Base-by-base conservation (phyloP, 768 basidiomycete genomes). In the Daedaleopsis nitida region DNA sequence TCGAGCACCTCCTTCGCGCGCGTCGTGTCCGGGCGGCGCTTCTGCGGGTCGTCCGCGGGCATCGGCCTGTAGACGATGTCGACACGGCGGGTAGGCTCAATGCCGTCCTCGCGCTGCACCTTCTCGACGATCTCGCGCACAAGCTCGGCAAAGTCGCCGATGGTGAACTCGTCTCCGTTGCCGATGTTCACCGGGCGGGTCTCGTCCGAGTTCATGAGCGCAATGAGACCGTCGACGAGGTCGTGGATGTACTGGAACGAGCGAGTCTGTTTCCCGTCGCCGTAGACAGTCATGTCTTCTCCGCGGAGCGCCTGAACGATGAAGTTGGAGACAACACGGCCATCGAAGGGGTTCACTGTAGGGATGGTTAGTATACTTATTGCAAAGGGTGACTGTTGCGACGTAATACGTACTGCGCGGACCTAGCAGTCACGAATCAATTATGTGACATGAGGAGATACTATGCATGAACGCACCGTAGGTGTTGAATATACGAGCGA, bases 181-280 rank as follows among this genome's bases (percentile, higher is more conserved):
- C 97, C 97, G 66, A 99, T 88, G 83, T 99, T 99, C 74, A 96
- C 93, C 1, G 97, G 97, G 37, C 93, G 89, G 56, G 91, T 83
- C 77, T 97, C 94, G 71, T 85, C 78, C 17, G 94, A 94, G 81
- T 96, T 97, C 97, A 99, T 99, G 67, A 96, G 81, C 21, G 87
- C 85, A 72, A 95, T 95, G 58, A 95, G 78, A 45, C 96, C 97
- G 72, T 98, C 95, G 71, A 96, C 82, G 65, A 99, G 86, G 75
- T 99, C 97, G 79, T 99, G 97, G 61, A 99, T 88, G 77, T 96
- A 99, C 78, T 96, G 95, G 86, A 96, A 95, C 13, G 95, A 96
- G 61, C 94, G 91, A 21, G 94, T 96, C 79, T 96, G 94, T 47
- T 77, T 86, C 66, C 94, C 94, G 72, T 98, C 94, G 54, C 95